A percentile compares a stretch with the other conserved stretches of the same genome.
phyloP scores from a whole-genome alignment of 2,329 filamentous ascomycete genomes.

The Proliferodiscus dingleyae region DNA sequence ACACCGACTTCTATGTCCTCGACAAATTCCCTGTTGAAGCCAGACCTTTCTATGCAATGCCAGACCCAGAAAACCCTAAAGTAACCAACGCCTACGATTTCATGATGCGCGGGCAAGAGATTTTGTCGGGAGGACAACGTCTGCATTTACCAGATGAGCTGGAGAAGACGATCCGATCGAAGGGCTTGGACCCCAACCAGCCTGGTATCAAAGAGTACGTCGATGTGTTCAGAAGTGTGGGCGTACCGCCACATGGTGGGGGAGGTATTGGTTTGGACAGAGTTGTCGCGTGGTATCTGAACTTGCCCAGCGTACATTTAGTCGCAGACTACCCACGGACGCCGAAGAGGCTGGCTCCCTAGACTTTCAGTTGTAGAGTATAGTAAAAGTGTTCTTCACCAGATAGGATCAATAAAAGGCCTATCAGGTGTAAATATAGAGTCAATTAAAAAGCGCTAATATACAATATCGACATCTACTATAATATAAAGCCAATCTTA shows the following conservation, averaged over 20 bases:
- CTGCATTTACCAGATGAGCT: conserved; percentile 76
- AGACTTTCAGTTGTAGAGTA: conserved; percentile 4
- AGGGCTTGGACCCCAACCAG: conserved; percentile 74
- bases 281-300: conserved; percentile 65
- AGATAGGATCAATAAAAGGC: neutral
- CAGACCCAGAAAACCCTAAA: conserved; percentile 60
- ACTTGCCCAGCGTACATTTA: conserved; percentile 54
- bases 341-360: conserved; percentile 54
- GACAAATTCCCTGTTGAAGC: conserved; percentile 92
- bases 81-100: conserved; percentile 73
- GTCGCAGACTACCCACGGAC: conserved; percentile 55
- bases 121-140: conserved; percentile 87
- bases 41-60: conserved; percentile 88
- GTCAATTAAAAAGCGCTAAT: no score
- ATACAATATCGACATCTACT: no score
- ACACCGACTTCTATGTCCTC: conserved; percentile 93
- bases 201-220: conserved; percentile 85
- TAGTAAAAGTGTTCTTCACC: neutral
- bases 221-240: conserved; percentile 72
- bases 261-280: conserved; percentile 88
- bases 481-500: no score
- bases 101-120: conserved; percentile 89
- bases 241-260: conserved; percentile 84
- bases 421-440: no score
- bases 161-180: conserved; percentile 68